Evolutionary conservation across 768 basidiomycete genomes (phyloP), one percentile per base, ranked within the genome.

Genomic region (Guyanaporus albipodus): DNA sequence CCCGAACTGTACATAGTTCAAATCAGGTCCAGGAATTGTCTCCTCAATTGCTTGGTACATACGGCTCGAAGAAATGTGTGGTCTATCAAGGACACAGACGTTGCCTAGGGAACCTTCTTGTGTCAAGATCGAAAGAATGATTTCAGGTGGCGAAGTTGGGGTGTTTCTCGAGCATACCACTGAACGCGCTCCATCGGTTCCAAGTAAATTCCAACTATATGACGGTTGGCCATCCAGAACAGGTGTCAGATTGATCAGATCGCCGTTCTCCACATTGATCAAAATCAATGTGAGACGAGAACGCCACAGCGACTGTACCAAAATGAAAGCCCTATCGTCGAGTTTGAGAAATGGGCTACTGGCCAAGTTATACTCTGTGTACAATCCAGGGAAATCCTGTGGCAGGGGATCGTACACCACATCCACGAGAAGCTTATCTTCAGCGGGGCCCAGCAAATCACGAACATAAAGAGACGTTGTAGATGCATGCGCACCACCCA

Each of bases 331-430:
- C 39, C 43, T 52, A 8, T 35, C 48, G 9, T 42, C 46, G 24
- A 54, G 27, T 10, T 21, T 50, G 15, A 83, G 45, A 54, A 76
- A 76, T 0, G 79, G 73, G 2, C 58, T 61, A 1, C 66, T 32
- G 0, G 73, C 62, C 15, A 86, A 64, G 50, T 73, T 74, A 48
- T 67, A 71, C 15, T 76, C 69, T 6, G 77, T 70, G 52, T 80
- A 87, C 2, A 88, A 63, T 0, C 86, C 85, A 0, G 85, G 85
- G 61, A 86, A 87, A 0, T 66, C 71, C 28, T 59, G 58, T 3
- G 51, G 29, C 3, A 56, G 53, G 0, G 74, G 69, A 22, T 74
- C 71, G 36, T 68, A 62, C 3, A 79, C 70, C 2, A 66, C 54
- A 8, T 72, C 72, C 1, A 81, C 70, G 3, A 82, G 59, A 12